Percentiles rank a stretch among this genome's conserved stretches.
Evolutionary conservation across 352 stramenopile genomes (phyloP).

Genomic region (Globisporangium solare): DNA sequence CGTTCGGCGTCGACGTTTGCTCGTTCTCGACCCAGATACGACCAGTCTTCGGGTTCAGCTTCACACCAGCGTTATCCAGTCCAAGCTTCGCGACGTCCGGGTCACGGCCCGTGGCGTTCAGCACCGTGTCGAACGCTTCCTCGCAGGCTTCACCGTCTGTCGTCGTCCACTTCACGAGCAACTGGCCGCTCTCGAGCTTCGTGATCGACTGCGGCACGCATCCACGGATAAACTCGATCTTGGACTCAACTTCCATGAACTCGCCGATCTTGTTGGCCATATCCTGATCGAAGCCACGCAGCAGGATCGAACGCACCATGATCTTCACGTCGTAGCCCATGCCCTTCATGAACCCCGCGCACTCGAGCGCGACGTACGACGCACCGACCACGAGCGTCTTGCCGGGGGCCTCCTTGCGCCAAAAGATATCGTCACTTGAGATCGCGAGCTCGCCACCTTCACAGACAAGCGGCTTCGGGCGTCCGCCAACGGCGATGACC

Average conservation of each 20-base stretch:
- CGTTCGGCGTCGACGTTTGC: conserved; percentile 92
- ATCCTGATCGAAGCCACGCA: conserved; percentile 98
- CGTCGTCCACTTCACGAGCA: conserved; percentile 83
- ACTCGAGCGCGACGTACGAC: conserved; percentile 98
- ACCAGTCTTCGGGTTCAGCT: conserved; percentile 86
- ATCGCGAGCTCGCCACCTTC: conserved; percentile 92
- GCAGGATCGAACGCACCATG: conserved; percentile 95
- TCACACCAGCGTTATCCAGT: conserved; percentile 84
- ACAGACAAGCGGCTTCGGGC: conserved; percentile 86
- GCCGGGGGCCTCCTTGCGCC: conserved; percentile 81
- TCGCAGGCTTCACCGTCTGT: conserved; percentile 44
- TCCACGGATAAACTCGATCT: conserved; percentile 91
- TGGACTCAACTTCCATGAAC: conserved; percentile 89
- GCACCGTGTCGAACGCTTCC: conserved; percentile 96
- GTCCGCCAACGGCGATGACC: conserved; percentile 94
- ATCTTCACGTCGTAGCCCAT: conserved; percentile 96
- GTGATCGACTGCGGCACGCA: conserved; percentile 90
- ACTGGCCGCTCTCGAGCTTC: conserved; percentile 79
- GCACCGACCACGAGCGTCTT: conserved; percentile 97
- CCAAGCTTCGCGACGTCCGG: conserved; percentile 91
- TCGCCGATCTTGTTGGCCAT: conserved; percentile 92
- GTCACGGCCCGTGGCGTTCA: conserved; percentile 92
- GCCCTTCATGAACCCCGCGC: conserved; percentile 94
- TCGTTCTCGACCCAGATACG: conserved; percentile 92
- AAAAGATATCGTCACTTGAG: conserved; percentile 88